These are phyloP conservation scores for Nyctanthes arbortristis DNA, from an alignment of 257 asterid genomes.

Conservation along the genomic window DNA sequence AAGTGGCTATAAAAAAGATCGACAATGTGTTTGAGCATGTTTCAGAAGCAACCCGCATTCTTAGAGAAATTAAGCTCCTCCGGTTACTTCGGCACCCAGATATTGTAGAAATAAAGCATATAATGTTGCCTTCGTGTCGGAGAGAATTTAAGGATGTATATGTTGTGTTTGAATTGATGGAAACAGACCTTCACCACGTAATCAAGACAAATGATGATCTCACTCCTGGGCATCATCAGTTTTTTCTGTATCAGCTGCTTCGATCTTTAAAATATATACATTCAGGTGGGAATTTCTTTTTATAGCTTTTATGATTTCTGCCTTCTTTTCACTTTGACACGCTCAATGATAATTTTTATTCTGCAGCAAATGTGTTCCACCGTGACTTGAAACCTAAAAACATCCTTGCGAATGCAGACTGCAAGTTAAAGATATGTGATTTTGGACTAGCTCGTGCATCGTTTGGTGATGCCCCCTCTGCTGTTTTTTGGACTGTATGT, in stretches of 20 bases:
- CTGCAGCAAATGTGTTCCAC: constrained; percentile 89
- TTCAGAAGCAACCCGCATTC: constrained; percentile 94
- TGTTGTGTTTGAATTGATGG: constrained; percentile 98
- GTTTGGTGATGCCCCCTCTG: constrained; percentile 89
- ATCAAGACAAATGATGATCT: constrained; percentile 89
- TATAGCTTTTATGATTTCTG: constrained; percentile 3
- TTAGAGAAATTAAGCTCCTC: constrained; percentile 93
- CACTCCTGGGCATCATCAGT: constrained; percentile 93
- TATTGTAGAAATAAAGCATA: constrained; percentile 93
- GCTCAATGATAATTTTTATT: constrained; percentile 9
- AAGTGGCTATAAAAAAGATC: constrained; percentile 93
- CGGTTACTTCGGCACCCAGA: constrained; percentile 91
- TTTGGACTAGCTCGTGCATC: constrained; percentile 98
- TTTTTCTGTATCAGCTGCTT: constrained; percentile 95
- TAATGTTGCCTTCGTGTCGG: constrained; percentile 88
- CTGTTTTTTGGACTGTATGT: constrained; percentile 99
- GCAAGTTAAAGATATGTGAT: constrained; percentile 97
- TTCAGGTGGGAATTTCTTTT: constrained; percentile 53
- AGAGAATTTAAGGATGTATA: constrained; percentile 96
- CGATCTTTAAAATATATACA: constrained; percentile 91
- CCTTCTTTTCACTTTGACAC: neutral
- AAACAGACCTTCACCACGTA: constrained; percentile 94
- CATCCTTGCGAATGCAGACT: constrained; percentile 97
- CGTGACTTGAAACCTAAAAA: constrained; percentile 94
- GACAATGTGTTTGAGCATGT: constrained; percentile 87